Evolutionary conservation across 768 basidiomycete species (phyloP), one percentile per base, ranked within the genome.

Genomic region (Galerina sulciceps): DNA sequence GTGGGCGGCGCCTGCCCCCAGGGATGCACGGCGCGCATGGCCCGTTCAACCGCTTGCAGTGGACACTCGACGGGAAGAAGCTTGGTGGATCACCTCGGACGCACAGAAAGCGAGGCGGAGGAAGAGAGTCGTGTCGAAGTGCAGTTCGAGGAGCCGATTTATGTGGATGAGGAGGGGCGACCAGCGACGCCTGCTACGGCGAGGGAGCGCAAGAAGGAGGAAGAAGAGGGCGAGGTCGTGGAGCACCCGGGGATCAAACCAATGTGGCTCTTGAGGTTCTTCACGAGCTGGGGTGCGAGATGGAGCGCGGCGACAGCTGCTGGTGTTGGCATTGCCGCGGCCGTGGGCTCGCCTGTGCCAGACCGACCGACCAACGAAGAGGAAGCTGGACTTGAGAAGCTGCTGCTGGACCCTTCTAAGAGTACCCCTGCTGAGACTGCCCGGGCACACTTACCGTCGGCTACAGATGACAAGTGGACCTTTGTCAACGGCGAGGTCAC

Each of bases 41-140:
- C 44, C 70, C 73, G 55, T 89, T 84, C 41, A 63, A 63, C 40
- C 80, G 86, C 9, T 68, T 88, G 66, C 89, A 92, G 69, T 86
- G 88, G 86, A 85, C 84, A 58, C 72, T 91, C 42, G 87, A 88
- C 63, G 89, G 89, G 13, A 66, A 71, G 44, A 80, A 83, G 69
- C 43, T 69, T 88, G 1, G 90, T 93, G 43, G 90, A 93, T 71
- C 71, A 75, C 40, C 66, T 85, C 41, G 91, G 91, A 15, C 76
- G 90, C 45, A 92, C 89, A 53, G 89, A 90, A 73, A 85, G 84
- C 61, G 91, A 93, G 72, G 90, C 79, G 18, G 88, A 88, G 66
- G 90, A 93, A 65, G 91, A 93, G 69, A 75, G 72, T 35, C 73
- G 63, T 51, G 75, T 76, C 1, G 72, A 72, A 10, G 40, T 22